Percentiles rank a stretch among this genome's conserved stretches.
Evolutionary conservation across 2,329 filamentous ascomycete genomes (phyloP).

Genomic region (Ceratocystis variospora): DNA sequence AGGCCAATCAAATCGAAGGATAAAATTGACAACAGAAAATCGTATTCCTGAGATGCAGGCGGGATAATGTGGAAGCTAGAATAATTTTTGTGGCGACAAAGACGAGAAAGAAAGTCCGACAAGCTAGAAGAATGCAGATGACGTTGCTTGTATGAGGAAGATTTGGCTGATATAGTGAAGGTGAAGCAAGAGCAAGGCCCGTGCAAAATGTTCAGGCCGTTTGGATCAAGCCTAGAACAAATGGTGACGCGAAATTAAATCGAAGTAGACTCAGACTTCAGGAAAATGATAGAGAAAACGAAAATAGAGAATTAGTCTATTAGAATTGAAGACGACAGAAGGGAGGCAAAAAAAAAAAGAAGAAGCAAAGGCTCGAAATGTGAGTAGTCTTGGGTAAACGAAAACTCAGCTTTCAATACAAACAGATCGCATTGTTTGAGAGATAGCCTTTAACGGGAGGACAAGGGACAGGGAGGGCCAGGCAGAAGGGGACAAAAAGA

Average conservation of each 20-base stretch:
- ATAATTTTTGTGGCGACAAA: neutral
- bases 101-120: neutral
- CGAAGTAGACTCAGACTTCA: no score
- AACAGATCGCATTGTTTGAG: neutral
- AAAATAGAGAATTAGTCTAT: neutral
- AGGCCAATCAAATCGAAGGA: neutral
- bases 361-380: neutral
- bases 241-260: neutral
- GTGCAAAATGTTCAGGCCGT: neutral
- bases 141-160: neutral
- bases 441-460: neutral
- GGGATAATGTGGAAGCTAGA: neutral
- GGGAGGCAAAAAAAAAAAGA: neutral
- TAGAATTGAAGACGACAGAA: neutral
- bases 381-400: conserved; percentile 1
- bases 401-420: conserved; percentile 1
- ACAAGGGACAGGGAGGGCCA: neutral
- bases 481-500: neutral
- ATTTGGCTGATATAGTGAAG: neutral
- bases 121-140: neutral
- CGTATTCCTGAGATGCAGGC: neutral
- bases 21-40: neutral
- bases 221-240: neutral
- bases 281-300: no score
- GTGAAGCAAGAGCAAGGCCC: neutral